Evolutionary conservation across 176 grass and related monocot genomes (phyloP).

Genomic region (Ensete ventricosum): DNA sequence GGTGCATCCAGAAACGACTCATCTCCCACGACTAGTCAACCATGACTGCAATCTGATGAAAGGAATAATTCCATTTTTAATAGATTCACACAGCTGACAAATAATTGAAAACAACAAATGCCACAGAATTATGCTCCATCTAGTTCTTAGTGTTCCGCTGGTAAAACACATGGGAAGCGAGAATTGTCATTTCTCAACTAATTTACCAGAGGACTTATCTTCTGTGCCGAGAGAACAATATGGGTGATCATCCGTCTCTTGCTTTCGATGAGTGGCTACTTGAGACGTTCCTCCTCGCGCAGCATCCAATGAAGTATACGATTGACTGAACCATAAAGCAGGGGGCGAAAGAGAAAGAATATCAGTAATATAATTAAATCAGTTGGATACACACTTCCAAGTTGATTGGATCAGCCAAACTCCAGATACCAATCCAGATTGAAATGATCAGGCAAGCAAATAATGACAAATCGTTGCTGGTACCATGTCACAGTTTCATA

Average conservation of each 20-base stretch:
- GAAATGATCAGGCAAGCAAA: too few species aligned
- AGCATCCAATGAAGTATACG: constrained; percentile 15
- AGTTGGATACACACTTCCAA: neutral
- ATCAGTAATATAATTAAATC: neutral
- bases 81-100: neutral
- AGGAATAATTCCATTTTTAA: too few species aligned
- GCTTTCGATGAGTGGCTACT: neutral
- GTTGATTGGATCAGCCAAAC: neutral
- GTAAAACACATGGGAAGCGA: neutral
- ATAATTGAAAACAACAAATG: neutral
- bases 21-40: too few species aligned
- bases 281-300: neutral
- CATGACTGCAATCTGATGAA: too few species aligned
- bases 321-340: neutral
- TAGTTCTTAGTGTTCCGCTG: neutral
- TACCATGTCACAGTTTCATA: neutral
- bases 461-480: too few species aligned
- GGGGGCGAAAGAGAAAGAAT: neutral
- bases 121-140: neutral
- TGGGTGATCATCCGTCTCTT: neutral
- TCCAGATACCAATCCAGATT: too few species aligned
- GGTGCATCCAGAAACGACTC: too few species aligned
- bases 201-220: neutral
- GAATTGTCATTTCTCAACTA: neutral
- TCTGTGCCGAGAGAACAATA: neutral